A percentile compares a stretch with the other conserved stretches of the same genome.
These are phyloP conservation scores for Castanea sativa DNA, from an alignment of 306 rosid genomes.

Conservation along the genomic window DNA sequence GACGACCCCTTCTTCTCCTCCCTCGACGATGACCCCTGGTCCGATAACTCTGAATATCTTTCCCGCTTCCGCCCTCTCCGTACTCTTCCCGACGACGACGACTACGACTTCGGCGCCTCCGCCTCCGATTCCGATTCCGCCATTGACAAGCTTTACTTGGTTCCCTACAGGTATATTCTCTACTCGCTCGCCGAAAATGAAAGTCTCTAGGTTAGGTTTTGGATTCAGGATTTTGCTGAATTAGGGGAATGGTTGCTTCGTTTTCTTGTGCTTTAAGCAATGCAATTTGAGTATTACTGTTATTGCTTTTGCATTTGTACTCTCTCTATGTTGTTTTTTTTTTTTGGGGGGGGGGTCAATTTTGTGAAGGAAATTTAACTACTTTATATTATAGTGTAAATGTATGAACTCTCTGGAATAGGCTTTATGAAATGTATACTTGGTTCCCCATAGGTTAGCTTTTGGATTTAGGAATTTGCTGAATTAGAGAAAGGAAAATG, in stretches of 20 bases:
- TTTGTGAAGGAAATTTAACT: too few species aligned
- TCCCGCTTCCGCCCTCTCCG: conserved; percentile 47
- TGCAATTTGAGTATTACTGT: not conserved
- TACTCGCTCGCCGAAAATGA: too few species aligned
- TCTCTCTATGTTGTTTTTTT: too few species aligned
- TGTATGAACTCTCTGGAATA: too few species aligned
- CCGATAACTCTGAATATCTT: conserved; percentile 38
- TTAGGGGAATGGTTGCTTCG: not conserved
- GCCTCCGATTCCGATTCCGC: conserved; percentile 16
- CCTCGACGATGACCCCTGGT: conserved; percentile 29
- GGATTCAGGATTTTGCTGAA: too few species aligned
- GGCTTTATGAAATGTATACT: too few species aligned
- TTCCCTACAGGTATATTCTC: conserved; percentile 51
- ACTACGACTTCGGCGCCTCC: conserved; percentile 22
- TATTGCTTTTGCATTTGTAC: too few species aligned
- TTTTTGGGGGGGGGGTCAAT: too few species aligned
- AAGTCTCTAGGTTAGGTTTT: not conserved
- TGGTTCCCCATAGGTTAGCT: too few species aligned
- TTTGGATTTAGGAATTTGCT: too few species aligned
- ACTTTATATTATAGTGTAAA: too few species aligned
- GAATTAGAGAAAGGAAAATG: too few species aligned
- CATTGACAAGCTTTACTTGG: conserved; percentile 55
- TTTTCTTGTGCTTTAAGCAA: not conserved
- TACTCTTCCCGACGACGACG: conserved; percentile 42
- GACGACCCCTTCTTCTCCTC: conserved; percentile 33